Evolutionary conservation across 805 yeast species (phyloP), one percentile per base, ranked within the genome.

Genomic region (Maudiozyma pseudohumilis): DNA sequence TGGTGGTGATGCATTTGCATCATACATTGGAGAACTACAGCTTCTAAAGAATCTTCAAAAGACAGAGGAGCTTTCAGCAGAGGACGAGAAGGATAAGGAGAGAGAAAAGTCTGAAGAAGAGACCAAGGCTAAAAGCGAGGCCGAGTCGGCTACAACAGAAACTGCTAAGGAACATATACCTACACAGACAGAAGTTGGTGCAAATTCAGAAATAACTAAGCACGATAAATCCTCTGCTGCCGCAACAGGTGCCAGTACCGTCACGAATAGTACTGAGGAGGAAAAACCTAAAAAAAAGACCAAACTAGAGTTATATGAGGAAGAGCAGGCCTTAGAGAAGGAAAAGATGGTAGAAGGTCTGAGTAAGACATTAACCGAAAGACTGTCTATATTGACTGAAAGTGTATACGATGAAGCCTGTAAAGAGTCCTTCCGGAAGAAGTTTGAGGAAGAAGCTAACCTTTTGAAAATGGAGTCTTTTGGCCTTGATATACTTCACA

Each of bases 1-100:
- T 60, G 96, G 96, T 32, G 96, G 96, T 34, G 94, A 82, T 40
- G 94, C 92, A 2, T 87, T 88, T 60, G 72, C 68, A 24, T 78
- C 80, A 34, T 80, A 87, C 70, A 84, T 89, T 49, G 98, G 98
- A 5, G 95, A 92, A 56, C 63, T 87, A 43, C 74, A 87, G 21
- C 67, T 88, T 56, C 60, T 92, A 53, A 76, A 75, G 50, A 94
- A 87, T 48, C 63, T 92, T 55, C 72, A 80, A 29, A 77, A 80
- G 55, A 64, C 73, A 33, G 70, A 72, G 42, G 77, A 73, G 40
- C 52, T 73, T 40, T 65, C 63, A 26, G 67, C 69, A 34, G 69
- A 64, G 38, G 75, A 66, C 26, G 72, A 70, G 24, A 59, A 55
- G 24, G 66, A 63, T 20, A 64, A 55, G 30, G 58, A 55, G 23